Conservation (phyloP, 1,284 basidiomycete species). For the Heterobasidion parviporum region DNA sequence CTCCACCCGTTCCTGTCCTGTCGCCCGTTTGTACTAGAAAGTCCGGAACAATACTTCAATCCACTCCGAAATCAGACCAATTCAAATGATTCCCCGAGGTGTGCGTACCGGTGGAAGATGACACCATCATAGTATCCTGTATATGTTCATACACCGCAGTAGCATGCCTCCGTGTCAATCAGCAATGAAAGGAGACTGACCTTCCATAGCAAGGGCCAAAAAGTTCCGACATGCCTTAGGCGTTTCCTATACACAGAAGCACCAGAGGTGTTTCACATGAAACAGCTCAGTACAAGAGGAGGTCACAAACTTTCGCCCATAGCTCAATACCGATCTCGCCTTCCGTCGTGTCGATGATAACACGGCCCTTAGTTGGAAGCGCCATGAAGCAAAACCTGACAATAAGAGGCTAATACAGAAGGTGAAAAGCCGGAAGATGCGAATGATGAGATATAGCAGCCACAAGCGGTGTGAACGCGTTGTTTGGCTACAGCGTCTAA, state of each 20-base stretch:
- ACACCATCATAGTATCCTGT: conserved; percentile 93
- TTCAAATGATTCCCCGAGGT: not conserved
- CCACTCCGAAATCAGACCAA: not conserved
- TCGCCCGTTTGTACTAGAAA: conserved; percentile 97
- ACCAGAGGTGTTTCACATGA: not conserved
- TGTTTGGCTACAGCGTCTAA: conserved; percentile 2
- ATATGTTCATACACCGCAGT: too few relatives aligned
- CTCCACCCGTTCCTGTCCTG: conserved; percentile 82
- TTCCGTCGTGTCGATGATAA: conserved; percentile 84
- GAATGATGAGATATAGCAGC: not conserved
- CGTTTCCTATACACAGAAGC: conserved; percentile 58
- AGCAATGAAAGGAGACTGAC: conserved; percentile 31
- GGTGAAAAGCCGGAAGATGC: not conserved
- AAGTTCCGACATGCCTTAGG: conserved; percentile 94
- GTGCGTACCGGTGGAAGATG: conserved; percentile 78
- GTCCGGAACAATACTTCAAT: conserved; percentile 62
- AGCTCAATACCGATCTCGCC: conserved; percentile 93
- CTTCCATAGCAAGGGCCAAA: conserved; percentile 84
- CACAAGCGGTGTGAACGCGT: not conserved
- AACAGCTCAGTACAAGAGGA: not conserved
- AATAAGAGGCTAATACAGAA: not conserved
- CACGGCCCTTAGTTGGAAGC: conserved; percentile 76
- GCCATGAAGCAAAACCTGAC: conserved; percentile 39
- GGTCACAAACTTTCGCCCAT: conserved; percentile 71
- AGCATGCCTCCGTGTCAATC: too few relatives aligned